Conservation (phyloP, 1,284 basidiomycete species). For the Chondrostereum purpureum region DNA sequence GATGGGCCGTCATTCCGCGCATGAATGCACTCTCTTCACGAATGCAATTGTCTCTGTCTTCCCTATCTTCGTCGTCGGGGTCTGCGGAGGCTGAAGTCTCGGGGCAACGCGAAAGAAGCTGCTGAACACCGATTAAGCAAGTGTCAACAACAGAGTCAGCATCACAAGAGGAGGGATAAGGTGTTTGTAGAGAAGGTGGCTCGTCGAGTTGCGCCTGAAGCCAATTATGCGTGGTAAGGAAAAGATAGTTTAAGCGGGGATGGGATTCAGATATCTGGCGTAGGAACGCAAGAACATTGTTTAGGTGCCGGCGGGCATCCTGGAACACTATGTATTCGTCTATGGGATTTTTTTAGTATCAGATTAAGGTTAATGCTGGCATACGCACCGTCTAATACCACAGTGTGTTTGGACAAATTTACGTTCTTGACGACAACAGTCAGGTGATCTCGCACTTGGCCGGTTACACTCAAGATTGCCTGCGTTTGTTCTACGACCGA, state of each 20-base stretch:
- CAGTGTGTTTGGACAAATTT: slow-evolving; percentile 21
- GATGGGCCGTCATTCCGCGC: slow-evolving; percentile 33
- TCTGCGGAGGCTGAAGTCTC: slow-evolving; percentile 10
- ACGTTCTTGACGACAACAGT: slow-evolving; percentile 21
- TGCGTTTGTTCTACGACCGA: slow-evolving; percentile 24
- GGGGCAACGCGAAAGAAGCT: slow-evolving; percentile 38
- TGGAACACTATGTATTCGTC: slow-evolving; percentile 28
- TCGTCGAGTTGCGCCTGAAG: slow-evolving; percentile 27
- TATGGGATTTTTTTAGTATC: slow-evolving; percentile 13
- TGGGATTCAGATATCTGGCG: slow-evolving; percentile 30
- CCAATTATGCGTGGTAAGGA: slow-evolving; percentile 44
- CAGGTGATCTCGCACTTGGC: slow-evolving; percentile 18
- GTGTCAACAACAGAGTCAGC: slow-evolving; percentile 48
- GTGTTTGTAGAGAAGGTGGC: slow-evolving; percentile 10
- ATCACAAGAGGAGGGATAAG: slow-evolving; percentile 1
- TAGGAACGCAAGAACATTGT: slow-evolving; percentile 16
- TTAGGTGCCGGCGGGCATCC: slow-evolving; percentile 19
- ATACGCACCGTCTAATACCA: slow-evolving; percentile 32
- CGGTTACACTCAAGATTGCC: slow-evolving; percentile 10
- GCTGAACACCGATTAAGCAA: slow-evolving; percentile 60
- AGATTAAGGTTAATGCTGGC: too few relatives aligned
- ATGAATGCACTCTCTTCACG: slow-evolving; percentile 31
- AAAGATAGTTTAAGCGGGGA: slow-evolving; percentile 40
- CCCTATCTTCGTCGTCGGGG: slow-evolving; percentile 13
- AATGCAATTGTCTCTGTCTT: slow-evolving; percentile 35